Evolutionary conservation across 495 filamentous ascomycete genomes (phyloP).

Genomic region (Neurospora tetraspora): DNA sequence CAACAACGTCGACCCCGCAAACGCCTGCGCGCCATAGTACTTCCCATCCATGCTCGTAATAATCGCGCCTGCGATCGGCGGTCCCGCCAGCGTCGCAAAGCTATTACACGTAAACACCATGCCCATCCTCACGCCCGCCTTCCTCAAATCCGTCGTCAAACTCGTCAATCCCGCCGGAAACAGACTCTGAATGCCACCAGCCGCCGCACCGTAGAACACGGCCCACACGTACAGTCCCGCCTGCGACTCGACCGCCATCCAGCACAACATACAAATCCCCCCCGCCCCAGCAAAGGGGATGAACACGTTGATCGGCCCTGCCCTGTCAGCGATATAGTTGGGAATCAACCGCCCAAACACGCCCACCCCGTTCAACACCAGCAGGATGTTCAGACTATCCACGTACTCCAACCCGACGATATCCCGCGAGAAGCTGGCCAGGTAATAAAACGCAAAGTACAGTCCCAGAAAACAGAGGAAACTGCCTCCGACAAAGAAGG

Average conservation of each 20-base stretch:
- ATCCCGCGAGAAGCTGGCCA: constrained; percentile 48
- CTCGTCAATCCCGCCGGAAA: constrained; percentile 33
- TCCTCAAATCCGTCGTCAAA: constrained; percentile 52
- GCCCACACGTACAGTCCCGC: constrained; percentile 50
- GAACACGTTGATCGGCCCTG: constrained; percentile 51
- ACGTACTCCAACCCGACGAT: constrained; percentile 35
- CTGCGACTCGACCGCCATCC: constrained; percentile 27
- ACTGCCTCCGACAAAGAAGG: constrained; percentile 56
- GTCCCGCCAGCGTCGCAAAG: constrained; percentile 62
- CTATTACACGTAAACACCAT: constrained; percentile 72
- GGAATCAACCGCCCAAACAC: constrained; percentile 55
- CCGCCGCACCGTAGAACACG: constrained; percentile 54
- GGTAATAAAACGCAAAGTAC: constrained; percentile 72
- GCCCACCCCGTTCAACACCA: constrained; percentile 65
- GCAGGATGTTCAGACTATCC: constrained; percentile 54
- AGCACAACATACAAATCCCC: constrained; percentile 7
- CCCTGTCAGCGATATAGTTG: constrained; percentile 52
- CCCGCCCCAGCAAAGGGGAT: constrained; percentile 36
- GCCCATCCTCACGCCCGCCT: constrained; percentile 63
- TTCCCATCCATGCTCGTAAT: constrained; percentile 43
- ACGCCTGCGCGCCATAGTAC: constrained; percentile 55
- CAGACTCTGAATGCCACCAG: constrained; percentile 51
- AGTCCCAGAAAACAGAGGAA: constrained; percentile 50
- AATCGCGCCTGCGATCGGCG: constrained; percentile 63
- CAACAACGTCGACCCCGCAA: constrained; percentile 42